Conservation (phyloP, 1,139 yeast genomes). For the Zygoascus sp. region DNA sequence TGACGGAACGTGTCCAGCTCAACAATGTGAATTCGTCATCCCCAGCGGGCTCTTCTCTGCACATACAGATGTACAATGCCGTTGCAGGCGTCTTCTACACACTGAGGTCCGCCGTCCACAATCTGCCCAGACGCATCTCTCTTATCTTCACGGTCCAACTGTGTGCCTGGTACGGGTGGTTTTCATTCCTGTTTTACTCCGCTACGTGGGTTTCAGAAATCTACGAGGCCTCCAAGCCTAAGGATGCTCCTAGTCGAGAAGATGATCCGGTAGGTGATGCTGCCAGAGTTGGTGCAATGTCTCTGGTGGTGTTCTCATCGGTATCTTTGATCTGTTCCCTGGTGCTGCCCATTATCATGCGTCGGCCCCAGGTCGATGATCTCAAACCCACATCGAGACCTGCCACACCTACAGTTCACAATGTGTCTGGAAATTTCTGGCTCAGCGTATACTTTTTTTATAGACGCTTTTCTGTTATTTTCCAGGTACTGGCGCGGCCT, state of each 20-base stretch:
- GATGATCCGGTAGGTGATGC: constrained; percentile 31
- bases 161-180: constrained; percentile 40
- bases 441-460: constrained; percentile 11
- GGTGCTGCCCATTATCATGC: constrained; percentile 30
- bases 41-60: neutral
- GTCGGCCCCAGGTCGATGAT: neutral
- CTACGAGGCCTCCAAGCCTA: constrained; percentile 24
- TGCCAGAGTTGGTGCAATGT: constrained; percentile 39
- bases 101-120: constrained; percentile 20
- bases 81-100: constrained; percentile 10
- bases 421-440: constrained; percentile 9
- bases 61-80: neutral
- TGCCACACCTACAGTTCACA: constrained; percentile 11
- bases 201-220: constrained; percentile 42
- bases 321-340: constrained; percentile 35
- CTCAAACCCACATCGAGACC: constrained; percentile 8
- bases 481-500: constrained; percentile 9
- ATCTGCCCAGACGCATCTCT: constrained; percentile 27
- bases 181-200: constrained; percentile 37
- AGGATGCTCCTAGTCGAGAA: neutral
- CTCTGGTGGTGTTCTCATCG: constrained; percentile 35
- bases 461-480: constrained; percentile 8
- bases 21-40: constrained; percentile 5
- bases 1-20: constrained; percentile 25
- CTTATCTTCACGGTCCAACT: constrained; percentile 34